These are phyloP conservation scores for Phyllostachys edulis DNA, from an alignment of 176 grass and related monocot species.

Conservation along the genomic window DNA sequence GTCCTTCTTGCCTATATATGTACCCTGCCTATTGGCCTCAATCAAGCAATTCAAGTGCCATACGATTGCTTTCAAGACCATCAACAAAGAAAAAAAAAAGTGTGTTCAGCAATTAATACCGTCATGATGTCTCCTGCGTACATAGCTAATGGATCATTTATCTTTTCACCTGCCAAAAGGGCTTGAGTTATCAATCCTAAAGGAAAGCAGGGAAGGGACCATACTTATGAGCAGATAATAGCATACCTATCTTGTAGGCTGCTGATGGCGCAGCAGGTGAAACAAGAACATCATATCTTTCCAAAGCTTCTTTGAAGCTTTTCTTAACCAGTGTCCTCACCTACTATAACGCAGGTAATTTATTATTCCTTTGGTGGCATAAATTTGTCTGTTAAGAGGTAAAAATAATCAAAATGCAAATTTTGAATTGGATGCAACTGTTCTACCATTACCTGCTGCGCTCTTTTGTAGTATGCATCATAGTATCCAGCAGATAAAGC, in stretches of 20 bases:
- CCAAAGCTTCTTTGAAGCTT: slow-evolving; percentile 87
- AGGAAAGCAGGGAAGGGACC: slow-evolving; percentile 12
- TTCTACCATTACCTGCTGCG: slow-evolving; percentile 75
- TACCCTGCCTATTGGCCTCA: too few relatives aligned
- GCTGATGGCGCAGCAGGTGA: slow-evolving; percentile 90
- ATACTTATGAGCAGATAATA: slow-evolving; percentile 16
- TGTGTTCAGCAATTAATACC: slow-evolving; percentile 41
- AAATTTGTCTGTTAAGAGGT: slow-evolving; percentile 3
- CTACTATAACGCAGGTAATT: slow-evolving; percentile 47
- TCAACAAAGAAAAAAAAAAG: slow-evolving; percentile 1
- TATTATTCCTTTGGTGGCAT: slow-evolving; percentile 15
- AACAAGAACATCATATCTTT: slow-evolving; percentile 72
- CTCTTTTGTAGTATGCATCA: slow-evolving; percentile 92
- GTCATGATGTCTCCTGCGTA: slow-evolving; percentile 97
- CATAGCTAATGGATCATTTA: slow-evolving; percentile 92
- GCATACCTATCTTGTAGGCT: slow-evolving; percentile 89
- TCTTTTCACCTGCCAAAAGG: slow-evolving; percentile 82
- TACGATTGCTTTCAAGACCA: too few relatives aligned
- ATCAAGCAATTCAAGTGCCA: too few relatives aligned
- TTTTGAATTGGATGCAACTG: neutral
- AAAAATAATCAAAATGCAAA: slow-evolving; percentile 1
- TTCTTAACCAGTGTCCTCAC: slow-evolving; percentile 91
- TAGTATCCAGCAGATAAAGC: slow-evolving; percentile 95
- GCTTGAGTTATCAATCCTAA: neutral
- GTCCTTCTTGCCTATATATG: too few relatives aligned